These are phyloP conservation scores for Penstemon davidsonii DNA, from an alignment of 257 asterid species.

Conservation along the genomic window DNA sequence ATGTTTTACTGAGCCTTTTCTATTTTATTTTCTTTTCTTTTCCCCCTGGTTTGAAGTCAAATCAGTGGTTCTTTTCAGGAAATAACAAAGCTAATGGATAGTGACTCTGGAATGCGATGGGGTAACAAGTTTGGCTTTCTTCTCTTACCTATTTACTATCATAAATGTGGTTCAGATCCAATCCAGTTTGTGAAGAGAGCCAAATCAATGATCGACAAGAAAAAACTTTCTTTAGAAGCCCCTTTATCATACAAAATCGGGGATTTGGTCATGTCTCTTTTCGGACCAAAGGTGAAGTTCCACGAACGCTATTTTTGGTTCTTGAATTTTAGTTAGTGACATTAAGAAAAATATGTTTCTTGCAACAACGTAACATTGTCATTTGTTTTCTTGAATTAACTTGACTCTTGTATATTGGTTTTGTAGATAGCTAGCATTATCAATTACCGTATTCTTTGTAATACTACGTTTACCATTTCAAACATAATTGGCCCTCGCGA, in stretches of 20 bases:
- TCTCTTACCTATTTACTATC: conserved; percentile 64
- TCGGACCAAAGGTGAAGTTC: conserved; percentile 66
- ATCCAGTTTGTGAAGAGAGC: conserved; percentile 69
- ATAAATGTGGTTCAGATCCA: conserved; percentile 46
- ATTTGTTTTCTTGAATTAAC: background rate
- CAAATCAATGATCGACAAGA: conserved; percentile 78
- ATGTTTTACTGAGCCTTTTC: background rate
- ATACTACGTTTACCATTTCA: conserved; percentile 73
- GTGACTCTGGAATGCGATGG: conserved; percentile 38
- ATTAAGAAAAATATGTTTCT: background rate
- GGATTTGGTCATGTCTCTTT: conserved; percentile 49
- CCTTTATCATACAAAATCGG: conserved; percentile 62
- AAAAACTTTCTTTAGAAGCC: conserved; percentile 78
- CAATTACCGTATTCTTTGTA: conserved; percentile 59
- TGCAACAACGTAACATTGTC: too few species aligned
- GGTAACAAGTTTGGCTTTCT: conserved; percentile 88
- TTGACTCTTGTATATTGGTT: background rate
- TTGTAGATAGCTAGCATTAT: conserved; percentile 56
- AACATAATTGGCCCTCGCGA: conserved; percentile 70
- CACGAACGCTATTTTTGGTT: background rate
- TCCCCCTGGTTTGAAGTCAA: background rate
- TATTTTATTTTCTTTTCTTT: background rate
- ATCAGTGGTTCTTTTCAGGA: conserved; percentile 40
- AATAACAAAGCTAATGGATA: conserved; percentile 42
- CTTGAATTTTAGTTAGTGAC: too few species aligned